Percentiles rank a stretch among this genome's conserved stretches.
Evolutionary conservation across 2,329 filamentous ascomycete species (phyloP).

Genomic region (Thielaviopsis populi): DNA sequence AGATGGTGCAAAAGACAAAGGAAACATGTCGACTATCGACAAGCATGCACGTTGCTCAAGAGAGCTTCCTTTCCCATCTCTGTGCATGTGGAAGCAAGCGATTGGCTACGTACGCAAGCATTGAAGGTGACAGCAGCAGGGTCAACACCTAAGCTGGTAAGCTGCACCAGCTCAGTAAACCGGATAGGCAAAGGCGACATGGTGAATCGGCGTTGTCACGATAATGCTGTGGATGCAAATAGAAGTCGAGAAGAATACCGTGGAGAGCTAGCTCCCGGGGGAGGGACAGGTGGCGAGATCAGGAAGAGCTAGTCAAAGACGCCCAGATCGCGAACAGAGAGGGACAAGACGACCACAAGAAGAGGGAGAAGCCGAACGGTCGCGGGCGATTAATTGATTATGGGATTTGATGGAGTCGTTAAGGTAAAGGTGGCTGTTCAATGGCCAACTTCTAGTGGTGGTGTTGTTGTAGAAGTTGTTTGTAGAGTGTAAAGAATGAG

Average conservation of each 20-base stretch:
- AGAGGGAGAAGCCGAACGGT: neutral
- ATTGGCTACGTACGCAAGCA: conserved; percentile 47
- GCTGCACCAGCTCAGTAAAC: conserved; percentile 79
- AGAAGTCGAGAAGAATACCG: neutral
- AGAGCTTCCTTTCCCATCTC: neutral
- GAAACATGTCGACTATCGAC: neutral
- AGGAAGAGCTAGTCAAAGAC: conserved; percentile 14
- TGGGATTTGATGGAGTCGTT: neutral
- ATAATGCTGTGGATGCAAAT: neutral
- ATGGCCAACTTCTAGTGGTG: conserved; percentile 8
- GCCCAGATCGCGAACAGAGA: conserved; percentile 4
- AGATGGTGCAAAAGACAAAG: neutral
- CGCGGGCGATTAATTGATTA: neutral
- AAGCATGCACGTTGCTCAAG: neutral
- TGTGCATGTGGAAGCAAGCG: neutral
- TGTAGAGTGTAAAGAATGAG: conserved; percentile 5
- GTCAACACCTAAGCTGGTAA: conserved; percentile 34
- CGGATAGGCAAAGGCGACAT: conserved; percentile 73
- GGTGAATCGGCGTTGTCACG: conserved; percentile 15
- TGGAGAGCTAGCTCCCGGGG: conserved; percentile 16
- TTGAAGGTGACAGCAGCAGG: conserved; percentile 55
- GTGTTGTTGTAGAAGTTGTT: neutral
- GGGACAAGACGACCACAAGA: neutral
- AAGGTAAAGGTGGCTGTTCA: conserved; percentile 12
- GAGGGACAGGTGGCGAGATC: conserved; percentile 14